Conservation (phyloP, 1,284 basidiomycete species). For the Vanrija pseudolonga region DNA sequence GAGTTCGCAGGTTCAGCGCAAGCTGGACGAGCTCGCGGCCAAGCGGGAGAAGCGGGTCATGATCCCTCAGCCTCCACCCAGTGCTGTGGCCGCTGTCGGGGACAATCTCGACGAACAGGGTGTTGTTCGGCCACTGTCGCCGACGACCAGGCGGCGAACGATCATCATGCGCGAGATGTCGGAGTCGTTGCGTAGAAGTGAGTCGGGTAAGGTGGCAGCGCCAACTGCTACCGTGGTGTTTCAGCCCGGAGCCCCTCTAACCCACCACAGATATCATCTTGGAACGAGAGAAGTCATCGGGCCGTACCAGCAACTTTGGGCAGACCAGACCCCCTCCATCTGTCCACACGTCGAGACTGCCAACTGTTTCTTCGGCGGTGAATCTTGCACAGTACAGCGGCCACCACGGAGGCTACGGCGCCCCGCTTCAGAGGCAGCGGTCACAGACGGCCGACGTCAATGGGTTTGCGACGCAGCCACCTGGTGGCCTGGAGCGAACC, state of each 20-base stretch:
- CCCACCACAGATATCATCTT: slow-evolving; percentile 38
- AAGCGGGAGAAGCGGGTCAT: slow-evolving; percentile 20
- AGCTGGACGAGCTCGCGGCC: slow-evolving; percentile 33
- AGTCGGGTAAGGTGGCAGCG: no score
- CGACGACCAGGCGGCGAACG: slow-evolving; percentile 35
- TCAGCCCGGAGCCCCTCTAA: background rate
- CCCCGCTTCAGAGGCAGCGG: slow-evolving; percentile 15
- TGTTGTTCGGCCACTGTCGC: slow-evolving; percentile 33
- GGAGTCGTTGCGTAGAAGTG: slow-evolving; percentile 41
- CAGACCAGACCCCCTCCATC: slow-evolving; percentile 29
- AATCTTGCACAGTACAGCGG: slow-evolving; percentile 26
- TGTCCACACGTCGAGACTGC: slow-evolving; percentile 23
- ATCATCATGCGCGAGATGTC: slow-evolving; percentile 48
- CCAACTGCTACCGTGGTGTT: no score
- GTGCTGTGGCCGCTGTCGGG: background rate
- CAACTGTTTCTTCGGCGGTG: slow-evolving; percentile 25
- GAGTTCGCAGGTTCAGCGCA: slow-evolving; percentile 32
- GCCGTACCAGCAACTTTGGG: slow-evolving; percentile 7
- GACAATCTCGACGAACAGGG: slow-evolving; percentile 24
- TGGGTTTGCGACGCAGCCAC: no score
- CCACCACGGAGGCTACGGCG: slow-evolving; percentile 1
- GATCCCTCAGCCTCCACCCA: slow-evolving; percentile 1
- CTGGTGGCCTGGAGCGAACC: slow-evolving; percentile 15
- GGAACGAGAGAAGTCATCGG: slow-evolving; percentile 44
- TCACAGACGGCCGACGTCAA: background rate